phyloP scores from a whole-genome alignment of 202 grass and related monocot species.

The Cymbopogon flexuosus region DNA sequence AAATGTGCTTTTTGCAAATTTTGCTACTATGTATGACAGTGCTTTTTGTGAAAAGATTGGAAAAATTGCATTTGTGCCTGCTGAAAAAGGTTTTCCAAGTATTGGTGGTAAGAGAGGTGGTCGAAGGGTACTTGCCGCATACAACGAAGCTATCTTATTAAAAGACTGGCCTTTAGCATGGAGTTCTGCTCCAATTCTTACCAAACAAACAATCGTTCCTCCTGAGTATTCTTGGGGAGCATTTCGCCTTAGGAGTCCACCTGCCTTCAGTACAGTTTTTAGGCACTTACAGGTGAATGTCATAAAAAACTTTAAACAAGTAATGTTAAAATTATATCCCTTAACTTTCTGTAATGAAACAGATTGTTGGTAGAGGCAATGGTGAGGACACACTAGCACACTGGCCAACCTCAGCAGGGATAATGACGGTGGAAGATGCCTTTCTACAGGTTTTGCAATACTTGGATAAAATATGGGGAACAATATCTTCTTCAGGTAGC shows the following conservation, averaged over 20 bases:
- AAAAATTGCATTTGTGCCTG: slow-evolving; percentile 87
- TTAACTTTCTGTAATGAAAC: slow-evolving; percentile 36
- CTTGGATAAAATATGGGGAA: slow-evolving; percentile 87
- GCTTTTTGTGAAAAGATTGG: slow-evolving; percentile 86
- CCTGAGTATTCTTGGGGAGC: slow-evolving; percentile 92
- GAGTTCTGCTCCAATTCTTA: slow-evolving; percentile 85
- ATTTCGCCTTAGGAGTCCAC: slow-evolving; percentile 87
- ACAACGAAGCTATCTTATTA: slow-evolving; percentile 71
- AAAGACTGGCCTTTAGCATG: slow-evolving; percentile 91
- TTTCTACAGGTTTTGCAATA: slow-evolving; percentile 77
- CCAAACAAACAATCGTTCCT: slow-evolving; percentile 72
- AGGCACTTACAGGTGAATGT: slow-evolving; percentile 76
- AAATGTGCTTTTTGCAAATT: slow-evolving; percentile 78
- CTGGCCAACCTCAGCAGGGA: slow-evolving; percentile 75
- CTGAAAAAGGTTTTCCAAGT: slow-evolving; percentile 95
- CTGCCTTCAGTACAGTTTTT: slow-evolving; percentile 74
- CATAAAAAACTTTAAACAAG: slow-evolving; percentile 1
- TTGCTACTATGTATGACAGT: slow-evolving; percentile 78
- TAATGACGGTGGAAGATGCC: slow-evolving; percentile 81
- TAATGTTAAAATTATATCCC: slow-evolving; percentile 28
- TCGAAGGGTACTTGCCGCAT: slow-evolving; percentile 78
- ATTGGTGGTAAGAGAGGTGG: slow-evolving; percentile 97
- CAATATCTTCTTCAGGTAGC: slow-evolving; percentile 75
- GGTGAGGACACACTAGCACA: slow-evolving; percentile 89
- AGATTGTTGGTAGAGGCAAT: slow-evolving; percentile 92